Evolutionary conservation across 1,139 yeast genomes (phyloP).

Genomic region (Taiozyma sp.): DNA sequence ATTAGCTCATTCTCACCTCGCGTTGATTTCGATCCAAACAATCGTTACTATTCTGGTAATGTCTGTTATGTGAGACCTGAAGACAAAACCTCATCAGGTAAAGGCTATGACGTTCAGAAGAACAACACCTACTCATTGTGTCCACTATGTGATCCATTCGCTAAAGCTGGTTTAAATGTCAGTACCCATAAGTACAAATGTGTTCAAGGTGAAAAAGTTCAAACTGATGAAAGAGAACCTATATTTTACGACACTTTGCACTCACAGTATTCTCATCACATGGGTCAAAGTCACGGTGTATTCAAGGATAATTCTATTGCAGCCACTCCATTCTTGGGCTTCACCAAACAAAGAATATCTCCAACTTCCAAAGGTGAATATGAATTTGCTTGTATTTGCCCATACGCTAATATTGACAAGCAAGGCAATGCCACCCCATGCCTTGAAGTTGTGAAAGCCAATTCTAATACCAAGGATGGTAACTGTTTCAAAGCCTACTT

Average conservation of each 20-base stretch:
- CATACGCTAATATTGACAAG: neutral
- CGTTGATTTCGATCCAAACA: neutral
- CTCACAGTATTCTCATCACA: constrained; percentile 2
- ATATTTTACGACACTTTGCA: constrained; percentile 2
- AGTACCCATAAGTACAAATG: neutral
- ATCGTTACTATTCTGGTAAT: neutral
- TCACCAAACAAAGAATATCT: neutral
- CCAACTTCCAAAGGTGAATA: neutral
- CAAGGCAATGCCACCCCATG: neutral
- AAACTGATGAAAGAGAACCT: neutral
- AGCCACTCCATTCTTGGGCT: constrained; percentile 1
- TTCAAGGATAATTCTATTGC: neutral
- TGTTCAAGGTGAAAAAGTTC: neutral
- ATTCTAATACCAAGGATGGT: neutral
- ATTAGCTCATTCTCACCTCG: neutral
- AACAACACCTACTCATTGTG: constrained; percentile 2
- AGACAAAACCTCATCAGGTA: neutral
- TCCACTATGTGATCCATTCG: constrained; percentile 2
- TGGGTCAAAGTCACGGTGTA: constrained; percentile 3
- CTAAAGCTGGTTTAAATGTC: neutral
- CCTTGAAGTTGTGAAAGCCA: neutral
- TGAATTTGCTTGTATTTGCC: neutral
- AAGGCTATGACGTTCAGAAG: neutral
- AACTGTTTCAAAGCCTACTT: constrained; percentile 1
- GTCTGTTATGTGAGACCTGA: constrained; percentile 1